Percentiles rank a stretch among this genome's conserved stretches.
Conservation (phyloP, 148 eudicot species). For the Cornus florida region DNA sequence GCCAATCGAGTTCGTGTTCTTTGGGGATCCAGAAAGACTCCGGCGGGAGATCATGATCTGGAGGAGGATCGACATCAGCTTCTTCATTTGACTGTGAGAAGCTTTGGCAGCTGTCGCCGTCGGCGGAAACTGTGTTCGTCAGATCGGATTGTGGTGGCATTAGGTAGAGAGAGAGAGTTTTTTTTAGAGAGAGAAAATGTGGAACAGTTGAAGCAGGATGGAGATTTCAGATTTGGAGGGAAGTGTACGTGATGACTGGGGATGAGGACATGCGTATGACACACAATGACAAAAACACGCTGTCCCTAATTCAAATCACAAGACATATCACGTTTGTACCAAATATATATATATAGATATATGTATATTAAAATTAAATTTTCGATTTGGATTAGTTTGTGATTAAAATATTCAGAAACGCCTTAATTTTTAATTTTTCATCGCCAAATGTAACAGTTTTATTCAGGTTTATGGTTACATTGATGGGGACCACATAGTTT, state of each 20-base stretch:
- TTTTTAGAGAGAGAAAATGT: too few relatives aligned
- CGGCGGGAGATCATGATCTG: slow-evolving; percentile 1
- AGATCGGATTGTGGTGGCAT: slow-evolving; percentile 4
- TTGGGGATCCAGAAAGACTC: slow-evolving; percentile 7
- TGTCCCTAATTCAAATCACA: too few relatives aligned
- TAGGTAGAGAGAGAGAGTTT: slow-evolving; percentile 2
- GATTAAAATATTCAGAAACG: too few relatives aligned
- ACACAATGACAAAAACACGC: neutral
- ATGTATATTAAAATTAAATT: too few relatives aligned
- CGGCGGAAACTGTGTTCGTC: neutral
- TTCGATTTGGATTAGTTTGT: too few relatives aligned
- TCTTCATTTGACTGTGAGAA: neutral
- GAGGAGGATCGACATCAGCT: neutral
- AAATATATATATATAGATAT: too few relatives aligned
- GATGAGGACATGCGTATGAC: neutral
- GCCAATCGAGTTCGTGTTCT: slow-evolving; percentile 6
- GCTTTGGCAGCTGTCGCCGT: neutral
- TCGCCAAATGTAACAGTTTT: too few relatives aligned
- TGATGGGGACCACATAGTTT: too few relatives aligned
- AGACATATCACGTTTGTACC: too few relatives aligned
- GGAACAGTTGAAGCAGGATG: too few relatives aligned
- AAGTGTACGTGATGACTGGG: neutral
- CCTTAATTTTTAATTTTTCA: too few relatives aligned
- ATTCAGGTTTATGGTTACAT: too few relatives aligned
- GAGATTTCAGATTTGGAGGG: neutral